These are phyloP conservation scores for Eucalyptus pumila DNA, from an alignment of 345 rosid genomes.

Conservation along the genomic window DNA sequence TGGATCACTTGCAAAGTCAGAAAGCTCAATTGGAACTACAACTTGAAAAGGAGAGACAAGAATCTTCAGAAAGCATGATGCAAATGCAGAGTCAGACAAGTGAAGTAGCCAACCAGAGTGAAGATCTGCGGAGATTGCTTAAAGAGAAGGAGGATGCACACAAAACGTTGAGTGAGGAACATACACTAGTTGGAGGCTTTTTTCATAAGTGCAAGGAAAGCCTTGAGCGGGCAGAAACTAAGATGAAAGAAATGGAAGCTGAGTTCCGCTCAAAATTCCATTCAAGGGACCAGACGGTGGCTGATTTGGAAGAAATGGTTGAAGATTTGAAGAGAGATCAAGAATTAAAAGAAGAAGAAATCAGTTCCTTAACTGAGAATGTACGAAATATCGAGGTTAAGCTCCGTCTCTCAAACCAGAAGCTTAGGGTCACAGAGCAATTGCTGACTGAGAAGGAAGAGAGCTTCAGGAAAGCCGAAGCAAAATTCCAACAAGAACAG, in stretches of 20 bases:
- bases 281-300: conserved; percentile 28
- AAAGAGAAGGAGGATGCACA: conserved; percentile 28
- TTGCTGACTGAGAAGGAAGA: conserved; percentile 69
- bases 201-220: conserved; percentile 26
- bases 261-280: conserved; percentile 21
- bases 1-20: conserved; percentile 28
- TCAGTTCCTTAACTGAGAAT: conserved; percentile 33
- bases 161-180: conserved; percentile 36
- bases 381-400: conserved; percentile 57
- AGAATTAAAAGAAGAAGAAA: conserved; percentile 78
- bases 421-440: conserved; percentile 83
- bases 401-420: conserved; percentile 89
- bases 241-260: conserved; percentile 24
- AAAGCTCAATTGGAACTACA: conserved; percentile 26
- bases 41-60: conserved; percentile 40
- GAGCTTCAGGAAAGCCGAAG: conserved; percentile 44
- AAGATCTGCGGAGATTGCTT: conserved; percentile 31
- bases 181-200: conserved; percentile 17
- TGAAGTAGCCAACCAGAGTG: conserved; percentile 15
- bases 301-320: conserved; percentile 35
- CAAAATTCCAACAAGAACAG: conserved; percentile 48
- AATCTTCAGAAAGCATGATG: conserved; percentile 19
- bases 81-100: conserved; percentile 25
- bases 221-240: conserved; percentile 30
- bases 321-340: conserved; percentile 61